These are phyloP conservation scores for Serendipita sp. DNA, from an alignment of 768 basidiomycete genomes.

Conservation along the genomic window DNA sequence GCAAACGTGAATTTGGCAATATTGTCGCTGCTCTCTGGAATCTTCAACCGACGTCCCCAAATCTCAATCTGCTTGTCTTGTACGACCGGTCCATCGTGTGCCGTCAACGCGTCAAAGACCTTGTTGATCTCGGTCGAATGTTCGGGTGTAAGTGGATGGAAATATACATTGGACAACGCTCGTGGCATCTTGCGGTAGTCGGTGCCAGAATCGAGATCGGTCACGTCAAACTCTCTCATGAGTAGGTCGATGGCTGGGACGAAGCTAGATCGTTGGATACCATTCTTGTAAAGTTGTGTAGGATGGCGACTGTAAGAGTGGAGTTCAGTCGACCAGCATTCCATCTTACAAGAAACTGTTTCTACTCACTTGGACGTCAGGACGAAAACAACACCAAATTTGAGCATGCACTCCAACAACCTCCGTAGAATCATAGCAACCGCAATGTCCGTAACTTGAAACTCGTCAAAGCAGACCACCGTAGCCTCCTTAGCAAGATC, in stretches of 20 bases:
- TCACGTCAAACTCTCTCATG: constrained; percentile 72
- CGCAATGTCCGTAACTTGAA: constrained; percentile 96
- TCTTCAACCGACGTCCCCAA: constrained; percentile 76
- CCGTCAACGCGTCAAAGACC: constrained; percentile 61
- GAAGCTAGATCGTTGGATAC: constrained; percentile 90
- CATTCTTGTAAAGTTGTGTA: constrained; percentile 95
- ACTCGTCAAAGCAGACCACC: constrained; percentile 93
- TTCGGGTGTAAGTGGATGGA: constrained; percentile 54
- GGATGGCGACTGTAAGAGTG: constrained; percentile 65
- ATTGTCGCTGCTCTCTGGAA: constrained; percentile 64
- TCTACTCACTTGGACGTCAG: constrained; percentile 90
- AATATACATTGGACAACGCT: constrained; percentile 88
- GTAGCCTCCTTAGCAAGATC: constrained; percentile 72
- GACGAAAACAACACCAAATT: constrained; percentile 81
- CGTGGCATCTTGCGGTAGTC: constrained; percentile 93
- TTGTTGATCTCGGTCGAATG: constrained; percentile 60
- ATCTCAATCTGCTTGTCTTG: constrained; percentile 49
- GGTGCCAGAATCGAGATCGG: constrained; percentile 89
- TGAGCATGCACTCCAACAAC: constrained; percentile 70
- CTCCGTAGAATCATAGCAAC: constrained; percentile 96
- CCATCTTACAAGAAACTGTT: background rate
- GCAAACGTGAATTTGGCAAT: constrained; percentile 79
- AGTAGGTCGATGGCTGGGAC: constrained; percentile 88
- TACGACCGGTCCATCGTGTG: constrained; percentile 39
- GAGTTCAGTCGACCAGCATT: background rate